These are phyloP conservation scores for Amphirosellinia nigrospora DNA, from an alignment of 495 filamentous ascomycete species.

Conservation along the genomic window DNA sequence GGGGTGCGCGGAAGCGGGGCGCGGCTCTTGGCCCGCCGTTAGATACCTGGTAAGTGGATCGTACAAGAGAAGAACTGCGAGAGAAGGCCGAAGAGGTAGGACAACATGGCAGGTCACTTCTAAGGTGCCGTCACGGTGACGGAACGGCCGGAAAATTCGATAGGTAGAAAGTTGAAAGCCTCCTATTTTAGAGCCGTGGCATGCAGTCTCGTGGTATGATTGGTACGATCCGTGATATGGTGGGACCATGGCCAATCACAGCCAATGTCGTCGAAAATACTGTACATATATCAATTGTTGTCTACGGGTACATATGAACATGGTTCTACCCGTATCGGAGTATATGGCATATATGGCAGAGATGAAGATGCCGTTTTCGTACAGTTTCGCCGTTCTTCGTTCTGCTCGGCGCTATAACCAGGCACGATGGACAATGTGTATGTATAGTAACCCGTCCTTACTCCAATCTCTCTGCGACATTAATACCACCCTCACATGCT, in stretches of 20 bases:
- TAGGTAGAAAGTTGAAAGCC: not conserved
- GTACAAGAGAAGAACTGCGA: slow-evolving; percentile 35
- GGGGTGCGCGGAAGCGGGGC: slow-evolving; percentile 42
- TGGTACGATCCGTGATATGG: not conserved
- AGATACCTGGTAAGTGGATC: slow-evolving; percentile 35
- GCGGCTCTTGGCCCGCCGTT: slow-evolving; percentile 26
- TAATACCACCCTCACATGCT: not conserved
- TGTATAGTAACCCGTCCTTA: not conserved
- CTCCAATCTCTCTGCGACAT: not conserved
- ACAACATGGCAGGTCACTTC: slow-evolving; percentile 32
- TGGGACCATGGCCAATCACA: slow-evolving; percentile 19
- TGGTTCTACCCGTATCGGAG: not conserved
- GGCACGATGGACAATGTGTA: not conserved
- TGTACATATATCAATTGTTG: not conserved
- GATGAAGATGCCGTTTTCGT: not conserved
- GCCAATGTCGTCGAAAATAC: not conserved
- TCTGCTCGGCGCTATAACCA: not conserved
- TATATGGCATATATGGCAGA: not conserved
- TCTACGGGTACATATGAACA: not conserved
- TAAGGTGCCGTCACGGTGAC: too few relatives aligned
- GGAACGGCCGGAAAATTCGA: slow-evolving; percentile 19
- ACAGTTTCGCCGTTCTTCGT: not conserved
- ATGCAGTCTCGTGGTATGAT: not conserved
- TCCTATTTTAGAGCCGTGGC: slow-evolving; percentile 9
- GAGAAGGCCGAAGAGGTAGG: slow-evolving; percentile 37